phyloP scores from a whole-genome alignment of 2,329 filamentous ascomycete species.

The Periconia macrospinosa region DNA sequence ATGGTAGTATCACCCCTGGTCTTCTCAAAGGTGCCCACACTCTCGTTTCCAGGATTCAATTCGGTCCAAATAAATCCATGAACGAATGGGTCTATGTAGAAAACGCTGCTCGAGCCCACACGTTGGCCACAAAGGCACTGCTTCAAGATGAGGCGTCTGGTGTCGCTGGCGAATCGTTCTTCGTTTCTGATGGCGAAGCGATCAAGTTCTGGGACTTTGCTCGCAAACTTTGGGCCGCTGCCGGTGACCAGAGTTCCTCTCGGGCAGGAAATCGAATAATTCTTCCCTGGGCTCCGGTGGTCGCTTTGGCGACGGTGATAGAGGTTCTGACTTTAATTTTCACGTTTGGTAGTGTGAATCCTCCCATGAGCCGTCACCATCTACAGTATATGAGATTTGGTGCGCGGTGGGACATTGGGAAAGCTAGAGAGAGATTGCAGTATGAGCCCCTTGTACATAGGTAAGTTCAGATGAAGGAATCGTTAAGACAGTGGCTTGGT shows the following conservation, averaged over 20 bases:
- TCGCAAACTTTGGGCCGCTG: slow-evolving; percentile 3
- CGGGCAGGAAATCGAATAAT: not conserved
- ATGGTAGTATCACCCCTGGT: not conserved
- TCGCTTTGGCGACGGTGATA: not conserved
- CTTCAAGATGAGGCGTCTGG: not conserved
- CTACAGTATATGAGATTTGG: slow-evolving; percentile 6
- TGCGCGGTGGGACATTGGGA: slow-evolving; percentile 4
- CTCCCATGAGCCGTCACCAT: not conserved
- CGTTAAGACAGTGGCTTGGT: not conserved
- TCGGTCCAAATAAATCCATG: slow-evolving; percentile 9
- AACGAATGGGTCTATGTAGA: slow-evolving; percentile 11
- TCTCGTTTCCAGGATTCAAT: slow-evolving; percentile 4
- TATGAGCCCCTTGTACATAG: slow-evolving; percentile 4
- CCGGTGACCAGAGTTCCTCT: slow-evolving; percentile 4
- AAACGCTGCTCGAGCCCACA: slow-evolving; percentile 13
- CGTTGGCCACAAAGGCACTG: slow-evolving; percentile 8
- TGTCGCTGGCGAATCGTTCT: slow-evolving; percentile 11
- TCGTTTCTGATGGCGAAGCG: slow-evolving; percentile 9
- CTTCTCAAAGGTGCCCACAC: not conserved
- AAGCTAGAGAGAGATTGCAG: slow-evolving; percentile 4
- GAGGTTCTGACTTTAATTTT: slow-evolving; percentile 4
- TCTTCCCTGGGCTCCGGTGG: slow-evolving; percentile 1
- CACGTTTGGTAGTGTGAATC: slow-evolving; percentile 1
- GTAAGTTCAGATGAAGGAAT: slow-evolving; percentile 9
- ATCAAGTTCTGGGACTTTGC: slow-evolving; percentile 11